Evolutionary conservation across 331 rosid genomes (phyloP), one percentile per base, ranked within the genome.

Genomic region (Quercus phellos): DNA sequence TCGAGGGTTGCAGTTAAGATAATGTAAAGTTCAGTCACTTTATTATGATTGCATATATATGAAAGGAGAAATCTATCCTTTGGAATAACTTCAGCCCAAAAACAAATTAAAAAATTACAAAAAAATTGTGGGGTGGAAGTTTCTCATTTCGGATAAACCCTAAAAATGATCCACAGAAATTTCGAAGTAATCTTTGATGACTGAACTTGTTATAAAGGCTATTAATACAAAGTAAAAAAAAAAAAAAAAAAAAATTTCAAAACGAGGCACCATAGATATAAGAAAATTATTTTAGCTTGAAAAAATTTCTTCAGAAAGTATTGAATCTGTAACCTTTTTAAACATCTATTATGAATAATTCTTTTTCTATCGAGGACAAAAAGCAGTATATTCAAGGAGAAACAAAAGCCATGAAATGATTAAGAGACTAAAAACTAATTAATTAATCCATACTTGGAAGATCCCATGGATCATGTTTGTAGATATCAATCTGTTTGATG

Each of bases 391-490:
- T 46, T 51, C 12, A 55, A 32, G 54, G 50, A 55, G 80, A 0
- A 53, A 58, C 27, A 34, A 10, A 10, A 21, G 11, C 4, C 21
- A 29, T 46, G 53, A 46, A 46, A 46, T 46, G 4, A 46, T 46
- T 46, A 46, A 46, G 53, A 46, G 53, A 46, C 16, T 46, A 46
- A 46, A 46, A 46, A 46, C 16, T 16, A 68, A 43, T 38, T 38
- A 38, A 75, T 5, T 34, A 6, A 78, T 6, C 73, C 90, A 50
- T 92, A 94, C 98, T 85, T 79, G 97, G 94, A 87, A 94, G 98
- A 88, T 90, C 97, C 97, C 98, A 92, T 51, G 98, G 98, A 70
- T 94, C 97, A 34, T 87, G 73, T 78, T 89, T 89, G 89, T 94
- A 94, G 79, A 94, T 94, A 68, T 94, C 97, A 78, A 92, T 87